Conservation (phyloP, 106 monocot genomes). For the Dioscorea alata region DNA sequence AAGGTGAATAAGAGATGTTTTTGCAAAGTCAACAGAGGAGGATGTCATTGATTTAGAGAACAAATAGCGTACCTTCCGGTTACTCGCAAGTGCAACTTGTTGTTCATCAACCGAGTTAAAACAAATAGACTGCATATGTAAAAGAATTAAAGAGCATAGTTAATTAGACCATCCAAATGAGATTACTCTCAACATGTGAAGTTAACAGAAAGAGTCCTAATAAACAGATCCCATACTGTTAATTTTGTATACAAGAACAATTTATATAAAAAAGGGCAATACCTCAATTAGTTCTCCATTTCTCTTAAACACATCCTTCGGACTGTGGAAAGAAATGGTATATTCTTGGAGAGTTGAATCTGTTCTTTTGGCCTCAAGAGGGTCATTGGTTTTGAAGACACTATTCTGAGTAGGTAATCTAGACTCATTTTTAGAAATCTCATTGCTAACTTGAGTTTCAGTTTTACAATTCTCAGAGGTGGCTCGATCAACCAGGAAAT, state of each 20-base stretch:
- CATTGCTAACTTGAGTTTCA: slow-evolving; percentile 6
- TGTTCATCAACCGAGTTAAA: slow-evolving; percentile 70
- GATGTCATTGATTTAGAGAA: not conserved
- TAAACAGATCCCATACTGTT: no score
- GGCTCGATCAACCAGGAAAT: slow-evolving; percentile 10
- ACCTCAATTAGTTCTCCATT: slow-evolving; percentile 94
- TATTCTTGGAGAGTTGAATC: slow-evolving; percentile 15
- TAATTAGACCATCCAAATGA: no score
- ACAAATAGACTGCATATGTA: slow-evolving; percentile 67
- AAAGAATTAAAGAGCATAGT: not conserved
- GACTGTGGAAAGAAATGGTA: slow-evolving; percentile 41
- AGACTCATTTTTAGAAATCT: slow-evolving; percentile 6
- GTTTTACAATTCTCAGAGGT: slow-evolving; percentile 3
- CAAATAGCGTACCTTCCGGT: slow-evolving; percentile 41
- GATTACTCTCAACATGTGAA: no score
- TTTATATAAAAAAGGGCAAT: not conserved
- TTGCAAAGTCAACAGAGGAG: no score
- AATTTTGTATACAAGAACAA: no score
- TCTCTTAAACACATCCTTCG: slow-evolving; percentile 78
- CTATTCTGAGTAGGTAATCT: slow-evolving; percentile 2
- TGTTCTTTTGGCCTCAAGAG: slow-evolving; percentile 32
- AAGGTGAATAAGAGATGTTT: no score
- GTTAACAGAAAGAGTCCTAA: no score
- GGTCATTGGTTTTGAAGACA: slow-evolving; percentile 2
- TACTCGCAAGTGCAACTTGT: slow-evolving; percentile 72